Evolutionary conservation across 257 asterid species (phyloP).

Genomic region (Handroanthus guayacan): DNA sequence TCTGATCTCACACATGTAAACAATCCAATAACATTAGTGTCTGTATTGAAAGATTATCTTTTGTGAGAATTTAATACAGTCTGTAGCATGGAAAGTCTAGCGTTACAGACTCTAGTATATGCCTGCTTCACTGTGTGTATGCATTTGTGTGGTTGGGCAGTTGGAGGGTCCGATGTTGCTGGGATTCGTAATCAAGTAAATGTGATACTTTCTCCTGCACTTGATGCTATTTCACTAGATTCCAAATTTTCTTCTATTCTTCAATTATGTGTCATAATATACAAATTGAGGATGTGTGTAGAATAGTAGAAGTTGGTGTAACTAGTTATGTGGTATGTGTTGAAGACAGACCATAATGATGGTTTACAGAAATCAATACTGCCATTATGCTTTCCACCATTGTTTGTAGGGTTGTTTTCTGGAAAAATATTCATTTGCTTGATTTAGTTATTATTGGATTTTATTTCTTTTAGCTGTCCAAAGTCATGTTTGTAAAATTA

Average conservation of each 20-base stretch:
- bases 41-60: not conserved
- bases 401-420: slow-evolving; percentile 2
- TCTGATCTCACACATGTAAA: not conserved
- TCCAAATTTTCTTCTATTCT: not conserved
- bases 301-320: not conserved
- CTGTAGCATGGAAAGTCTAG: slow-evolving; percentile 23
- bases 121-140: not conserved
- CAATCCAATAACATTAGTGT: not conserved
- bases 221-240: not conserved
- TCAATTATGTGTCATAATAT: not conserved
- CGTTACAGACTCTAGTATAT: not conserved
- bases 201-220: not conserved
- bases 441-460: slow-evolving; percentile 6
- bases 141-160: not conserved
- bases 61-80: slow-evolving; percentile 18
- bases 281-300: slow-evolving; percentile 18
- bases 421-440: not conserved
- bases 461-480: not conserved
- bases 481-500: slow-evolving; percentile 4
- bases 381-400: not conserved
- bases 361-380: slow-evolving; percentile 21
- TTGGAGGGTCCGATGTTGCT: not conserved
- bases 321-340: slow-evolving; percentile 13
- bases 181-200: slow-evolving; percentile 1
- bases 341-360: slow-evolving; percentile 16